Percentiles rank a stretch among this genome's conserved stretches.
Evolutionary conservation across 257 asterid species (phyloP).

Genomic region (Penstemon davidsonii): DNA sequence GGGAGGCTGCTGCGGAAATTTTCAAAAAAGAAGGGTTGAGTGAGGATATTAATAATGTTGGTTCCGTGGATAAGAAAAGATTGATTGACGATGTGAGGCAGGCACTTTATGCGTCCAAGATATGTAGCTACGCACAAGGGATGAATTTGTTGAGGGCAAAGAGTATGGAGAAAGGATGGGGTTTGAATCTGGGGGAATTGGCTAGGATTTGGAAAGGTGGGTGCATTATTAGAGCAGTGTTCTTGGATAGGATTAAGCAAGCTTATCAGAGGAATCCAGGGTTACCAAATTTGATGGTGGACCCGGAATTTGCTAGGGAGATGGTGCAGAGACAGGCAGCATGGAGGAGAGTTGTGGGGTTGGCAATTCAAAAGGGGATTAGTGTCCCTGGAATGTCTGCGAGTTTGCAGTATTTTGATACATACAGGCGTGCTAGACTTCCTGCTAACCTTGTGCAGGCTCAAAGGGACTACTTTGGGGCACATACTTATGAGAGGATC

Average conservation of each 20-base stretch:
- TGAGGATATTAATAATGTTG: constrained; percentile 47
- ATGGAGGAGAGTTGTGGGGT: constrained; percentile 89
- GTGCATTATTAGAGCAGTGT: constrained; percentile 92
- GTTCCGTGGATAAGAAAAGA: constrained; percentile 62
- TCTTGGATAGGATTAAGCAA: constrained; percentile 88
- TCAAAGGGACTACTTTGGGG: constrained; percentile 94
- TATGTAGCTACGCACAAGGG: constrained; percentile 95
- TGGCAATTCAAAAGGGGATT: constrained; percentile 67
- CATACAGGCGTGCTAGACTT: constrained; percentile 78
- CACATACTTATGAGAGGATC: constrained; percentile 86
- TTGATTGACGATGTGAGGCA: constrained; percentile 91
- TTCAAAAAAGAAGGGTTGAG: constrained; percentile 70
- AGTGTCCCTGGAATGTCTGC: constrained; percentile 93
- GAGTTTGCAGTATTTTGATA: constrained; percentile 86
- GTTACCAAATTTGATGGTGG: constrained; percentile 76
- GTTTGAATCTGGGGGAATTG: constrained; percentile 79
- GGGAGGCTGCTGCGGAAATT: constrained; percentile 77
- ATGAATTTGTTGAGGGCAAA: constrained; percentile 87
- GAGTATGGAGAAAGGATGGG: constrained; percentile 89
- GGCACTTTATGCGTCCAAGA: constrained; percentile 86
- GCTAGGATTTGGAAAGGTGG: constrained; percentile 99
- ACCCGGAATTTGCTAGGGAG: constrained; percentile 87
- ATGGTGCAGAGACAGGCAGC: constrained; percentile 96
- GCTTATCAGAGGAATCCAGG: constrained; percentile 81
- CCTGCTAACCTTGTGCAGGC: constrained; percentile 98